phyloP scores from a whole-genome alignment of 2,329 filamentous ascomycete genomes.

The Lecanicillium sp. region DNA sequence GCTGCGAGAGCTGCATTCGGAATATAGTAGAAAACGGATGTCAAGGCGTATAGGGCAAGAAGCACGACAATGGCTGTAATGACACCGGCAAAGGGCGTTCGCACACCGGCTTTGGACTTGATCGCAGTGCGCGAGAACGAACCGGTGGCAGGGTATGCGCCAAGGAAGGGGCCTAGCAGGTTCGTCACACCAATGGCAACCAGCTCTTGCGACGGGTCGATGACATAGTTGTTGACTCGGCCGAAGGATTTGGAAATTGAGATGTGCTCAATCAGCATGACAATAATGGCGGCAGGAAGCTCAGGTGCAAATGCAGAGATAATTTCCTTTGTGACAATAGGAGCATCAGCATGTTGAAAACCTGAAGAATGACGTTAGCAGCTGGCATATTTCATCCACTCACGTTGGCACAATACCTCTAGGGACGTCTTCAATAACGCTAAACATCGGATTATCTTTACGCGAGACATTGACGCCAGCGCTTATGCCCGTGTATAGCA shows the following conservation, averaged over 20 bases:
- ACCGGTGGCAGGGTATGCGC: conserved; percentile 85
- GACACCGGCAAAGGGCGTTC: conserved; percentile 82
- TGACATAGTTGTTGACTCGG: conserved; percentile 89
- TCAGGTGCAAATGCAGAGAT: conserved; percentile 62
- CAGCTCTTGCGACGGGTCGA: conserved; percentile 92
- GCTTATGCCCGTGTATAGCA: conserved; percentile 73
- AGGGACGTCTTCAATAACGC: conserved; percentile 60
- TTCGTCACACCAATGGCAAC: conserved; percentile 91
- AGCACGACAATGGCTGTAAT: conserved; percentile 82
- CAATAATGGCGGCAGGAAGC: conserved; percentile 80
- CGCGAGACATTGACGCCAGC: conserved; percentile 60
- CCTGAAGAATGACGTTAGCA: conserved; percentile 33
- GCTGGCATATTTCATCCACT: background rate
- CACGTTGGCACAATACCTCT: conserved; percentile 40
- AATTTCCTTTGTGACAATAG: conserved; percentile 57
- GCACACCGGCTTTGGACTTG: conserved; percentile 92
- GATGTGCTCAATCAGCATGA: conserved; percentile 95
- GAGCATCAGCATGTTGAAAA: conserved; percentile 72
- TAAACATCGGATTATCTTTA: conserved; percentile 49
- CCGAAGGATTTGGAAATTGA: conserved; percentile 97
- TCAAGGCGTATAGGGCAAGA: conserved; percentile 81
- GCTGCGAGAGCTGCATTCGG: conserved; percentile 72
- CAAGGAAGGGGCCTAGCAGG: conserved; percentile 82
- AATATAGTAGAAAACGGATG: conserved; percentile 90
- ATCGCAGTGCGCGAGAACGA: conserved; percentile 96